Conservation (phyloP, 1,284 basidiomycete genomes). For the Phellinidium pouzarii region DNA sequence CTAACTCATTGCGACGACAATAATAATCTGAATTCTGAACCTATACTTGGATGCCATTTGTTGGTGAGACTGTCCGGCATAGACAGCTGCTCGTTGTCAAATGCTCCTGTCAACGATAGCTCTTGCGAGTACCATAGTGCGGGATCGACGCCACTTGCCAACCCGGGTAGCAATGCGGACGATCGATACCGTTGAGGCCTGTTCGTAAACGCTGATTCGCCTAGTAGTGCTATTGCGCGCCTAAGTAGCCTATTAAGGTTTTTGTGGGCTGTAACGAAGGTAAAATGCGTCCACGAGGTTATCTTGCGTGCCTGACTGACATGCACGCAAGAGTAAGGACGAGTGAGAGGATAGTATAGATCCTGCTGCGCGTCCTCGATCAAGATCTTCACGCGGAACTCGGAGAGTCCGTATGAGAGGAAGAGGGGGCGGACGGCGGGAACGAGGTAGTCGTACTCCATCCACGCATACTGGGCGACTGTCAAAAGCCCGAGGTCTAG, state of each 20-base stretch:
- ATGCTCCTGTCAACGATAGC: neutral
- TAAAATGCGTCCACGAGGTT: slow-evolving; percentile 15
- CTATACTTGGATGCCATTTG: neutral
- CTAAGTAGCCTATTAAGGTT: slow-evolving; percentile 8
- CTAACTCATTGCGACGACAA: neutral
- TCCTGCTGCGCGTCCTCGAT: slow-evolving; percentile 56
- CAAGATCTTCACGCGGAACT: slow-evolving; percentile 44
- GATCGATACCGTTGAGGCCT: slow-evolving; percentile 1
- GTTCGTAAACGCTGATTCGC: slow-evolving; percentile 2
- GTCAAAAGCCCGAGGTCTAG: slow-evolving; percentile 39
- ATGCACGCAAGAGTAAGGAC: slow-evolving; percentile 45
- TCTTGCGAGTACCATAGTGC: neutral
- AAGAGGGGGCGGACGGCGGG: slow-evolving; percentile 55
- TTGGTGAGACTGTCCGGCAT: slow-evolving; percentile 4
- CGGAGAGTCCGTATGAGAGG: slow-evolving; percentile 43
- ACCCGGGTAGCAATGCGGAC: too few species aligned
- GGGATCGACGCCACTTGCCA: too few species aligned
- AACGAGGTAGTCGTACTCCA: slow-evolving; percentile 59
- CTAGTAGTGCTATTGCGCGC: slow-evolving; percentile 13
- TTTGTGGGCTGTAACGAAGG: neutral
- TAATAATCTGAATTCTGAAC: neutral
- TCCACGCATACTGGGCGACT: slow-evolving; percentile 62
- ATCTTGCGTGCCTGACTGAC: slow-evolving; percentile 52
- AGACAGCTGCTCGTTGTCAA: neutral
- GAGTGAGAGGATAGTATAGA: slow-evolving; percentile 52